Percentiles rank a stretch among this genome's conserved stretches.
Evolutionary conservation across 2,329 filamentous ascomycete genomes (phyloP).

Genomic region (Orbilia javanica): DNA sequence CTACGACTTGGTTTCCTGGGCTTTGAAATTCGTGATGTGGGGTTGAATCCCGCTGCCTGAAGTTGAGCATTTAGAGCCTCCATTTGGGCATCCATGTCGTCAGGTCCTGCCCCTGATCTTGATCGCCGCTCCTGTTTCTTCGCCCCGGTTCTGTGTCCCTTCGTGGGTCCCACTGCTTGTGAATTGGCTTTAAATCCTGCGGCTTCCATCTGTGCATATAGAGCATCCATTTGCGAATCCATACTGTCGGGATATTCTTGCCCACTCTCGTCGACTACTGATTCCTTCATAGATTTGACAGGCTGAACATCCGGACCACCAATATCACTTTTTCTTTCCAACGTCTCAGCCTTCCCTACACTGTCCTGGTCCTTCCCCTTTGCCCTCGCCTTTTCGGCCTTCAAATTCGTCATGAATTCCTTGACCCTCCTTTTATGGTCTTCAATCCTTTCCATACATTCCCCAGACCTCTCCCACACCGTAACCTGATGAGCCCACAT

Average conservation of each 20-base stretch:
- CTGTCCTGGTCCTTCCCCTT: neutral
- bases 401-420: slow-evolving; percentile 14
- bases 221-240: neutral
- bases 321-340: neutral
- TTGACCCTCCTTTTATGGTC: slow-evolving; percentile 17
- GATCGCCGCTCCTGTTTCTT: neutral
- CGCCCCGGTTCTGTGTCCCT: neutral
- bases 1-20: neutral
- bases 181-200: neutral
- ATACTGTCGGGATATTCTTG: neutral
- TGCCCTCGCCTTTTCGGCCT: slow-evolving; percentile 12
- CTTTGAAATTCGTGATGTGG: neutral
- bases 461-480: slow-evolving; percentile 29
- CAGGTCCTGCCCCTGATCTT: neutral
- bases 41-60: slow-evolving; percentile 4
- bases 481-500: slow-evolving; percentile 23
- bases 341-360: neutral
- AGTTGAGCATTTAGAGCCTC: neutral
- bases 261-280: neutral
- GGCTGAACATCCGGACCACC: neutral
- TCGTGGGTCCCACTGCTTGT: neutral
- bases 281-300: neutral
- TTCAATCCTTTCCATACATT: slow-evolving; percentile 33
- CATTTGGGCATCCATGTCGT: neutral
- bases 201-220: neutral